Percentiles rank a stretch among this genome's conserved stretches.
Evolutionary conservation across 306 rosid genomes (phyloP).

Genomic region (Trichosanthes truncata): DNA sequence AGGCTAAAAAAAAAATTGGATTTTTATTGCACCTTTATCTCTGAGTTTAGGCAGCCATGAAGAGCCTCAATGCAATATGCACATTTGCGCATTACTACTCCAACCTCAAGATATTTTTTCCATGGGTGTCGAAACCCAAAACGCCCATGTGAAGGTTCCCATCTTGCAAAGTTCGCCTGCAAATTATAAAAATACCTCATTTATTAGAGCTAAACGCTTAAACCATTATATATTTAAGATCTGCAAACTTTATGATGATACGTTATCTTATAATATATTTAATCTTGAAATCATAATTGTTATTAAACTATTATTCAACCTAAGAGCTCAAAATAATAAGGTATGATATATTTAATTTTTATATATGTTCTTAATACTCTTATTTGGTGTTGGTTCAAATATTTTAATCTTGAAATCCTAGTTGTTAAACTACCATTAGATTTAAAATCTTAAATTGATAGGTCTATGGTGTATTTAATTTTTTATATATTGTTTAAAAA

Average conservation of each 20-base stretch:
- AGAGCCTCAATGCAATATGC: conserved; percentile 80
- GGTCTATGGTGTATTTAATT: no score
- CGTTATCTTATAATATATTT: background rate
- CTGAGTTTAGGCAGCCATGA: conserved; percentile 46
- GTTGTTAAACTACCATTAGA: no score
- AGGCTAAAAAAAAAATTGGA: background rate
- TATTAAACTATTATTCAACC: no score
- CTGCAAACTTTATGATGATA: background rate
- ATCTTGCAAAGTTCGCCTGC: conserved; percentile 78
- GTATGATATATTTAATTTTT: no score
- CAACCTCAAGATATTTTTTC: conserved; percentile 67
- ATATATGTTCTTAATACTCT: no score
- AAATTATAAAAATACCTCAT: background rate
- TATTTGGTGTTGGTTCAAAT: no score
- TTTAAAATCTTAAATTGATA: no score
- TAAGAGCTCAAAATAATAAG: no score
- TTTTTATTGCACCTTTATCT: conserved; percentile 34
- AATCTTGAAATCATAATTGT: background rate
- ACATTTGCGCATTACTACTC: conserved; percentile 57
- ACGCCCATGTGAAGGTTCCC: conserved; percentile 85
- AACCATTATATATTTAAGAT: background rate
- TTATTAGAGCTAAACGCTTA: background rate
- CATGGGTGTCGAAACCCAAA: conserved; percentile 87
- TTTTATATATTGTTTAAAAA: no score
- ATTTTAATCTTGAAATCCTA: no score